Base-by-base conservation (phyloP, 805 yeast genomes). In the Saturnispora zaruensis region DNA sequence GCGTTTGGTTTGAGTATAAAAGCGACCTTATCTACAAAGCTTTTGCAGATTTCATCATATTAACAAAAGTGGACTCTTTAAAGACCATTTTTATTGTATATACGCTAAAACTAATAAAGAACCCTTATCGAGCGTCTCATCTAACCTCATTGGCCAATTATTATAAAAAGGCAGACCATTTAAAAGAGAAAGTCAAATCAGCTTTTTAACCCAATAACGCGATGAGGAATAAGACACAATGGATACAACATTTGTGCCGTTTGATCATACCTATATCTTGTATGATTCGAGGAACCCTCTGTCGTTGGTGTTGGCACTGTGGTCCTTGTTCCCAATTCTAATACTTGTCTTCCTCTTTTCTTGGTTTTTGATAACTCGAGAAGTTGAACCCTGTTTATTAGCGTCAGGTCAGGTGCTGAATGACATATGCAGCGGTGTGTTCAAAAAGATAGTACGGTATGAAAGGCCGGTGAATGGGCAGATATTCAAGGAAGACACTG, bases 401-500 rank as follows among this genome's bases (percentile, higher is more conserved):
- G 91, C 91, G 0, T 84, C 76, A 1, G 99, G 98, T 1, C 98
- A 91, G 59, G 79, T 90, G 6, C 68, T 75, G 16, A 84, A 87
- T 54, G 97, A 93, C 63, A 60, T 82, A 0, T 59, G 80, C 24
- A 91, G 91, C 65, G 79, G 82, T 51, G 56, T 84, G 2, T 66
- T 86, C 38, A 91, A 91, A 63, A 71, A 72, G 20, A 36, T 77
- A 1, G 65, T 88, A 37, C 78, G 76, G 56, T 86, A 85, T 60
- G 83, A 87, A 21, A 73, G 99, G 53, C 99, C 99, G 0, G 3
- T 51, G 2, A 52, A 51, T 24, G 68, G 68, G 3, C 73, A 84
- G 54, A 57, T 64, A 2, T 64, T 62, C 49, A 64, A 64, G 46
- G 45, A 55, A 18, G 62, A 60, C 26, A 62, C 66, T 11, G 55